These are phyloP conservation scores for Aspergillus fischeri DNA, from an alignment of 2,329 filamentous ascomycete genomes.

Conservation along the genomic window DNA sequence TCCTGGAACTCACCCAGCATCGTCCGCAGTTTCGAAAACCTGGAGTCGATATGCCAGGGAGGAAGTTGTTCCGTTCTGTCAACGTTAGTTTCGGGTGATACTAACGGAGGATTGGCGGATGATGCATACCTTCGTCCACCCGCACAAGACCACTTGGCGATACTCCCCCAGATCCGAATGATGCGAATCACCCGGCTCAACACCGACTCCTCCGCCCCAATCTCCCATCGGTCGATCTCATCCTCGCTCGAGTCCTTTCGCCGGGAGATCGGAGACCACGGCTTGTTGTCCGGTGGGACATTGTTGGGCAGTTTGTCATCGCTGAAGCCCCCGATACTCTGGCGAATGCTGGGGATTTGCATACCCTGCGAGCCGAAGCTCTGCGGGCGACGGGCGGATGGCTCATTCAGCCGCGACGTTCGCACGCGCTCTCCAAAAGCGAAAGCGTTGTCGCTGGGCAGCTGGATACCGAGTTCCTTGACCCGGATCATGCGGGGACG, in stretches of 20 bases:
- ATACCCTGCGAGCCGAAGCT: constrained; percentile 40
- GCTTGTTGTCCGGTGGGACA: constrained; percentile 30
- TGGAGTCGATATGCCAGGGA: constrained; percentile 51
- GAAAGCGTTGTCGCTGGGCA: constrained; percentile 55
- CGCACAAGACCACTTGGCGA: constrained; percentile 53
- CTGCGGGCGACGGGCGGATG: constrained; percentile 33
- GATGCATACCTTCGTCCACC: constrained; percentile 49
- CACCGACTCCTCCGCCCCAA: constrained; percentile 51
- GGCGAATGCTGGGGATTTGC: constrained; percentile 41
- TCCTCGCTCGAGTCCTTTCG: constrained; percentile 39
- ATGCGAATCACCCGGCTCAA: constrained; percentile 53
- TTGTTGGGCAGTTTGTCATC: constrained; percentile 37
- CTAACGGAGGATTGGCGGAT: neutral
- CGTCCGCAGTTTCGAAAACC: constrained; percentile 44
- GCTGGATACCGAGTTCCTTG: constrained; percentile 50
- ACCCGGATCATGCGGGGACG: constrained; percentile 51
- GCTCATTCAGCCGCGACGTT: constrained; percentile 47
- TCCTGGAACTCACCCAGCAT: constrained; percentile 49
- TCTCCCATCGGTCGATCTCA: constrained; percentile 49
- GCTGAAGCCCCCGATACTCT: constrained; percentile 34
- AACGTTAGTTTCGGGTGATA: neutral
- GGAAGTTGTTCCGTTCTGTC: constrained; percentile 45
- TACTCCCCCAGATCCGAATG: constrained; percentile 53
- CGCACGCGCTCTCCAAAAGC: constrained; percentile 52
- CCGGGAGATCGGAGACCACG: constrained; percentile 38